phyloP scores from a whole-genome alignment of 1,139 yeast genomes.

The Diutina rugosa region DNA sequence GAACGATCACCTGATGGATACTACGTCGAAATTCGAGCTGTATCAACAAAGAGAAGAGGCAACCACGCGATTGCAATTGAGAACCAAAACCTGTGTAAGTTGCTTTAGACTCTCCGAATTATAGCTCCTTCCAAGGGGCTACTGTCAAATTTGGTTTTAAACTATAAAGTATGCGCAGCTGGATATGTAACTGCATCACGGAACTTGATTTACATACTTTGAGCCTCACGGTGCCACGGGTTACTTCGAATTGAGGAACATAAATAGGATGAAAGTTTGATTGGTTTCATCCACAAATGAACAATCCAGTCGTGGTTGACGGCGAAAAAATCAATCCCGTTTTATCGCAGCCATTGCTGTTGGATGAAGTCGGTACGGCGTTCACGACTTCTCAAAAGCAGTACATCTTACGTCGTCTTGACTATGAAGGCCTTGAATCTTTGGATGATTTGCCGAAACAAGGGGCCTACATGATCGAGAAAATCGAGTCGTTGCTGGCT shows the following conservation, averaged over 20 bases:
- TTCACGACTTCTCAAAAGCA: background rate
- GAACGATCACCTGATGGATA: no score
- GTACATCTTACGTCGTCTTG: background rate
- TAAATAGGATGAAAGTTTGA: background rate
- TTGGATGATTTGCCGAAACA: background rate
- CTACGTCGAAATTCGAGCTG: no score
- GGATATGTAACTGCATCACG: background rate
- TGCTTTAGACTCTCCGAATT: no score
- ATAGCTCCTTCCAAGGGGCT: background rate
- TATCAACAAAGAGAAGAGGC: no score
- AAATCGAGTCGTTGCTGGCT: constrained; percentile 12
- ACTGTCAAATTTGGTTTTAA: background rate
- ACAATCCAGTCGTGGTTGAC: background rate
- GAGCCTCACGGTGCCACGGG: background rate
- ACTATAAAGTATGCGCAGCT: background rate
- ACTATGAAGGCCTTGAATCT: background rate
- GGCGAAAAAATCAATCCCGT: background rate
- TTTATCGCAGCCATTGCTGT: background rate
- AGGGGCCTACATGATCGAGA: constrained; percentile 17
- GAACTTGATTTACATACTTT: background rate
- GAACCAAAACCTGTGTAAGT: no score
- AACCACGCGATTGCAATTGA: no score
- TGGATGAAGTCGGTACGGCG: background rate
- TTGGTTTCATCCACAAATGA: background rate
- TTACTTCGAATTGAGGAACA: background rate